Percentiles rank a stretch among this genome's conserved stretches.
phyloP scores from a whole-genome alignment of 129 eudicot species.

The Flaveria trinervia region DNA sequence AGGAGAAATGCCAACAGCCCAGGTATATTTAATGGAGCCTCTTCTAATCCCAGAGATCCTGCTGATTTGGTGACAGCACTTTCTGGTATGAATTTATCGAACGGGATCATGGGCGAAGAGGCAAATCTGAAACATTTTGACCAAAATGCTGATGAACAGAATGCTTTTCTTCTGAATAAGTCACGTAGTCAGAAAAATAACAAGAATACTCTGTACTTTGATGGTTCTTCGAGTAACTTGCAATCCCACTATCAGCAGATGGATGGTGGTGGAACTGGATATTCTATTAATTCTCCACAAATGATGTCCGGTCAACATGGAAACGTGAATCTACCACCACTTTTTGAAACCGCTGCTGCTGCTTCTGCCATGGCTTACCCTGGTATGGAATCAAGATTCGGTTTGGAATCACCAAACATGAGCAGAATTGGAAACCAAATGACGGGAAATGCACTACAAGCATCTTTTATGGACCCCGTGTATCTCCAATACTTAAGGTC shows the following conservation, averaged over 20 bases:
- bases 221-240: constrained; percentile 57
- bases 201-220: constrained; percentile 45
- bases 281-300: constrained; percentile 55
- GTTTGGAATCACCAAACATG: constrained; percentile 56
- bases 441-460: constrained; percentile 51
- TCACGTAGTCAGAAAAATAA: constrained; percentile 40
- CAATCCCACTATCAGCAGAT: constrained; percentile 61
- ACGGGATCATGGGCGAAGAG: constrained; percentile 51
- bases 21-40: constrained; percentile 54
- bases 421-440: constrained; percentile 65
- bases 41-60: constrained; percentile 46
- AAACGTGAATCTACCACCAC: constrained; percentile 68
- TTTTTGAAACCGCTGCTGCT: constrained; percentile 84
- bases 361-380: constrained; percentile 86
- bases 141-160: constrained; percentile 50
- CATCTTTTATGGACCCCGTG: constrained; percentile 69
- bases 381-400: constrained; percentile 73
- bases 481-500: constrained; percentile 75
- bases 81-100: constrained; percentile 73
- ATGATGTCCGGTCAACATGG: constrained; percentile 71
- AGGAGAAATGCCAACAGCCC: constrained; percentile 56
- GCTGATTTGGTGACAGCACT: constrained; percentile 69
- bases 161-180: constrained; percentile 53
- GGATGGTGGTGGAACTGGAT: constrained; percentile 71
- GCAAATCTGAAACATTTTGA: constrained; percentile 49